Conservation (phyloP, 148 eudicot species). For the Fagopyrum homotropicum region DNA sequence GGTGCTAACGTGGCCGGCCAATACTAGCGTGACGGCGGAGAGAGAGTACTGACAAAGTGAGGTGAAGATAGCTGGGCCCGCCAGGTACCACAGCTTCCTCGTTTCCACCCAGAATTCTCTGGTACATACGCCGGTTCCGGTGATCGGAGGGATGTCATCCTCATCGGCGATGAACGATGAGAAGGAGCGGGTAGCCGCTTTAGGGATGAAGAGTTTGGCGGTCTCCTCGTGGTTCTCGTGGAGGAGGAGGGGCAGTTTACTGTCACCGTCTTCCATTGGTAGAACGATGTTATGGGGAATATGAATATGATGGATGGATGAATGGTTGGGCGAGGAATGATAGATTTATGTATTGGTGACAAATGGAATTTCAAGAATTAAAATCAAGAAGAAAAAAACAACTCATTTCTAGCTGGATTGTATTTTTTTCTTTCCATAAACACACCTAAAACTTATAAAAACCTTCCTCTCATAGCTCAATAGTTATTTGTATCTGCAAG, state of each 20-base stretch:
- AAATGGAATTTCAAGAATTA: neutral
- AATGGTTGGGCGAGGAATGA: neutral
- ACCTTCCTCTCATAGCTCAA: too few species aligned
- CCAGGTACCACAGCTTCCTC: constrained; percentile 36
- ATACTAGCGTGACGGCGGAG: constrained; percentile 37
- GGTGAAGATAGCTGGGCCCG: constrained; percentile 43
- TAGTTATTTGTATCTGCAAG: too few species aligned
- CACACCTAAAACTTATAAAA: too few species aligned
- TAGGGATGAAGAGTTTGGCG: neutral
- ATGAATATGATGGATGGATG: neutral
- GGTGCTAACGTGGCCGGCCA: constrained; percentile 49
- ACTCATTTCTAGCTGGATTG: neutral
- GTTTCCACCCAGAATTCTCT: constrained; percentile 26
- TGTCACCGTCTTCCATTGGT: neutral
- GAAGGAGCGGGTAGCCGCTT: constrained; percentile 4
- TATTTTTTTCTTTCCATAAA: too few species aligned
- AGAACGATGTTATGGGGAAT: neutral
- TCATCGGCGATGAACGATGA: constrained; percentile 13
- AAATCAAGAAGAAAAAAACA: neutral
- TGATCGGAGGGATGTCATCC: constrained; percentile 24
- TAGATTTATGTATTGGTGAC: neutral
- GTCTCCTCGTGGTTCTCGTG: neutral
- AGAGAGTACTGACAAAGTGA: constrained; percentile 41
- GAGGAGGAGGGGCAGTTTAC: neutral
- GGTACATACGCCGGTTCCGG: constrained; percentile 9